Conservation (phyloP, 805 yeast genomes). For the Schwanniomyces sp. region DNA sequence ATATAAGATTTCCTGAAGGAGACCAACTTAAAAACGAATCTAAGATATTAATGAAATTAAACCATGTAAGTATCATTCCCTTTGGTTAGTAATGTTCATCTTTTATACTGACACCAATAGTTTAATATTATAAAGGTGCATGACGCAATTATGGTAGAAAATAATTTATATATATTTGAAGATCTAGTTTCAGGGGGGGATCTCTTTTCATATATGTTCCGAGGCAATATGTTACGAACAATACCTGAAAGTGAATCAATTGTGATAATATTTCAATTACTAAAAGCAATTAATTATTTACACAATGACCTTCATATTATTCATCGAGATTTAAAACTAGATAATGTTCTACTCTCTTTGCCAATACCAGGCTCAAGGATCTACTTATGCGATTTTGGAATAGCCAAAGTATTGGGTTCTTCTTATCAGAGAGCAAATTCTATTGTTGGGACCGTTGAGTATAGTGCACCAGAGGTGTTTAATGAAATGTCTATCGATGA, state of each 20-base stretch:
- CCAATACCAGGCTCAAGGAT: slow-evolving; percentile 55
- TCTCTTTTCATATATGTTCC: slow-evolving; percentile 52
- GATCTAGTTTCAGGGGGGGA: slow-evolving; percentile 59
- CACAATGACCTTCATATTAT: slow-evolving; percentile 52
- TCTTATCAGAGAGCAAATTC: slow-evolving; percentile 44
- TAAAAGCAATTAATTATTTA: slow-evolving; percentile 55
- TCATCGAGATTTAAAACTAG: slow-evolving; percentile 67
- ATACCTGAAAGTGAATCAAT: slow-evolving; percentile 56
- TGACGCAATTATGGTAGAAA: slow-evolving; percentile 25
- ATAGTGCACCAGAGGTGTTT: slow-evolving; percentile 69
- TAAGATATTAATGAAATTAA: slow-evolving; percentile 32
- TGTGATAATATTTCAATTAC: slow-evolving; percentile 54
- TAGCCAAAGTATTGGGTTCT: slow-evolving; percentile 24
- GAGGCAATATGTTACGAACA: slow-evolving; percentile 37
- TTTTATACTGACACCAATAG: slow-evolving; percentile 13
- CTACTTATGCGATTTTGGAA: slow-evolving; percentile 70
- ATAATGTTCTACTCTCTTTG: slow-evolving; percentile 56
- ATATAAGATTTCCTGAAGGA: not conserved
- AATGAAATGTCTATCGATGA: slow-evolving; percentile 25
- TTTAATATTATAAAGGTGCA: slow-evolving; percentile 51
- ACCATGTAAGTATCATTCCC: slow-evolving; percentile 37
- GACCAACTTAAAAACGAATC: slow-evolving; percentile 34
- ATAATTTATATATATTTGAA: slow-evolving; percentile 45
- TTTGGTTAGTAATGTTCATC: no score
- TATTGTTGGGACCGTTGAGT: slow-evolving; percentile 65